phyloP scores from a whole-genome alignment of 768 basidiomycete genomes.

The Gloeopeniophorella convolvens region DNA sequence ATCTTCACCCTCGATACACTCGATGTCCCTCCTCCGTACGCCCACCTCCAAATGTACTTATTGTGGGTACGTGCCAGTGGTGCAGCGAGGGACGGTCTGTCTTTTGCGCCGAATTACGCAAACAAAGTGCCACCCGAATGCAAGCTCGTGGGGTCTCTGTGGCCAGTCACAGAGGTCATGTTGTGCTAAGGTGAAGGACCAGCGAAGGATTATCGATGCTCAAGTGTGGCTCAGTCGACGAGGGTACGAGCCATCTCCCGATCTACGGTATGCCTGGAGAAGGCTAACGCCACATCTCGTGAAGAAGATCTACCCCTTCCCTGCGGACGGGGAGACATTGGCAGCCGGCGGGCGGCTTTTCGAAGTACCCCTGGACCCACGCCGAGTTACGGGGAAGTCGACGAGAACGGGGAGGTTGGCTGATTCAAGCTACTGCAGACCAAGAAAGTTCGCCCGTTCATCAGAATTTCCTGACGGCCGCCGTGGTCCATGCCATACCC shows the following conservation, averaged over 20 bases:
- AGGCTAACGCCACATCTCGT: slow-evolving; percentile 20
- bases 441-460: too few relatives aligned
- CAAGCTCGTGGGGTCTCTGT: too few relatives aligned
- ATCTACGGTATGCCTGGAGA: slow-evolving; percentile 12
- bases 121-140: too few relatives aligned
- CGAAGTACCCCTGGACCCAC: too few relatives aligned
- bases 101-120: too few relatives aligned
- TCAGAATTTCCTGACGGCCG: slow-evolving; percentile 15
- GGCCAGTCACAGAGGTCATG: too few relatives aligned
- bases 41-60: slow-evolving; percentile 17
- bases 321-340: not conserved
- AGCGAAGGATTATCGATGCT: too few relatives aligned
- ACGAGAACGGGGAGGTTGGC: not conserved
- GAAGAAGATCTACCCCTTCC: not conserved
- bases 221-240: too few relatives aligned
- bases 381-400: slow-evolving; percentile 7
- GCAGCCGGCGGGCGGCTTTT: too few relatives aligned
- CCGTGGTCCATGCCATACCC: slow-evolving; percentile 4
- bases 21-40: slow-evolving; percentile 13
- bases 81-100: too few relatives aligned
- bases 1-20: slow-evolving; percentile 18
- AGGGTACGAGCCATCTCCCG: not conserved
- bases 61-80: slow-evolving; percentile 9
- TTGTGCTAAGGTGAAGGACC: too few relatives aligned
- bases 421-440: slow-evolving; percentile 13